A percentile compares a stretch with the other conserved stretches of the same genome.
These are phyloP conservation scores for Letharia lupina DNA, from an alignment of 495 filamentous ascomycete species.

Conservation along the genomic window DNA sequence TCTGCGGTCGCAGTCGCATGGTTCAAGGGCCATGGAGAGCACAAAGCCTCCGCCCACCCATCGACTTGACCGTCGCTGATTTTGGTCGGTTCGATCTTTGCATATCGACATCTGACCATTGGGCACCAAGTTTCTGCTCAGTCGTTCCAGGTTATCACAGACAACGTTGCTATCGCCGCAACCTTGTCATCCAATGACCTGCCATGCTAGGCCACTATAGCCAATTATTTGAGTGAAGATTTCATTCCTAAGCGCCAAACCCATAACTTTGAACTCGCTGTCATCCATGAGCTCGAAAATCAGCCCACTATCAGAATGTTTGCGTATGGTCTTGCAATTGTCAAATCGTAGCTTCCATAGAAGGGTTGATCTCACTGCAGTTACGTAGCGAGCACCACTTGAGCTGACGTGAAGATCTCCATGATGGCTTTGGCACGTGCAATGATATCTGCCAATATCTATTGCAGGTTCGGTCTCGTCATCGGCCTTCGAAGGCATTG, in stretches of 20 bases:
- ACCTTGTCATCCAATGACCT: slow-evolving; percentile 14
- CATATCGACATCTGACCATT: neutral
- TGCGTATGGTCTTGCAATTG: slow-evolving; percentile 3
- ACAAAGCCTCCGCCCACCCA: neutral
- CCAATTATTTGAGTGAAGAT: slow-evolving; percentile 27
- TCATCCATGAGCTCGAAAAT: slow-evolving; percentile 8
- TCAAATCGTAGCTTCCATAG: slow-evolving; percentile 15
- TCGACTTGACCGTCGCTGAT: neutral
- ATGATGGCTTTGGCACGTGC: slow-evolving; percentile 15
- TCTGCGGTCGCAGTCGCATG: neutral
- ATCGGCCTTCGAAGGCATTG: neutral
- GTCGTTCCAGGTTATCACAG: neutral
- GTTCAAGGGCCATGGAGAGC: neutral
- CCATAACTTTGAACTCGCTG: slow-evolving; percentile 11
- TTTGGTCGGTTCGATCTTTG: neutral
- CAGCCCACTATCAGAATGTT: slow-evolving; percentile 5
- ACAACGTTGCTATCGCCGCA: neutral
- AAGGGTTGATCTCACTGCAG: slow-evolving; percentile 6
- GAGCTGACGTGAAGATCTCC: slow-evolving; percentile 18
- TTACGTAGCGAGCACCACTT: slow-evolving; percentile 7
- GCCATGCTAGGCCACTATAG: slow-evolving; percentile 26
- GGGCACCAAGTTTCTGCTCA: neutral
- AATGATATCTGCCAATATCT: slow-evolving; percentile 15
- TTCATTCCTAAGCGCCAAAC: slow-evolving; percentile 24
- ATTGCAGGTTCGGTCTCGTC: neutral